Base-by-base conservation (phyloP, 306 rosid genomes). In the Alnus rubra region DNA sequence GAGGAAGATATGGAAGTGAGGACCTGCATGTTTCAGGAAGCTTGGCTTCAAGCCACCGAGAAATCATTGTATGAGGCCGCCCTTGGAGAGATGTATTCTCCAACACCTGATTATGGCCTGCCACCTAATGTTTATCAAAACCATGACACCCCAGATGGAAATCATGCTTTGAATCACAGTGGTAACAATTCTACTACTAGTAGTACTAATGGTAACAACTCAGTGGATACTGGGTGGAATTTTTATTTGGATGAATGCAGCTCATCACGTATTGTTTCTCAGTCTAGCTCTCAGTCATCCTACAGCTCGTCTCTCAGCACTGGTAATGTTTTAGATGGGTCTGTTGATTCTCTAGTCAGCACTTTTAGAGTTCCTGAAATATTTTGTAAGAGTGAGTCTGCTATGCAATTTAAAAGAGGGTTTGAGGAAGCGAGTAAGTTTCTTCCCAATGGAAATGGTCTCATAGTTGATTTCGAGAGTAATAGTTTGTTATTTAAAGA, bases 1-100 rank as follows among this genome's bases (percentile, higher is more conserved):
- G 88, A 81, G 71, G 88, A 85, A 75, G 83, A 84, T 54, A 78
- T 74, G 60, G 88, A 85, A 74, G 88, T 81, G 18, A 85, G 81
- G 78, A 63, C 71, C 19, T 79, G 78, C 60, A 82, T 79, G 79
- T 85, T 71, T 82, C 88, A 85, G n/a, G 88, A 82, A 76, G 81
- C 81, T 49, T 49, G 13, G 9, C 78, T 85, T 63, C 75, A 81
- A 35, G 79, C 81, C 52, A 78, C 83, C 5, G 86, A 85, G 53
- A 73, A 70, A 59, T 85, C 88, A 7, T 65, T 82, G 3, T 71
- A 78, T 65, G 79, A 82, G 56, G 86, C 73, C 76, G 86, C 73
- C 76, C 56, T 79, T 58, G 76, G 81, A 37, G 69, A 78, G 15
- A 37, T 75, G 50, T 64, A 50, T 70, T 37, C 73, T 75, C 55